Percentiles rank a stretch among this genome's conserved stretches.
Conservation (phyloP, 768 basidiomycete genomes). For the Pisolithus orientalis region DNA sequence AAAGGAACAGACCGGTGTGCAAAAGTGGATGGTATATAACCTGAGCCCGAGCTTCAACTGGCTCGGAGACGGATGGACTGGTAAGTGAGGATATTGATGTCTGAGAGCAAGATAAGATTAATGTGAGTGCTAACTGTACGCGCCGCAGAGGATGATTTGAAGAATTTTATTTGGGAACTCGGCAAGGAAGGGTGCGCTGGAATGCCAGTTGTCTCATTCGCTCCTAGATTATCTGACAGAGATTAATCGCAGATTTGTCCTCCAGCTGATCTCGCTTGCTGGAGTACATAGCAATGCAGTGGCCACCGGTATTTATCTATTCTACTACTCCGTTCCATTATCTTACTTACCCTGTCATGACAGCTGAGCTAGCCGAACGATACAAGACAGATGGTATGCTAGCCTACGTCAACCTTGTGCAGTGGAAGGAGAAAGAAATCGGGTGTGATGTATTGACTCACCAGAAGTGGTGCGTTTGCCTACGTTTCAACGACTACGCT, state of each 20-base stretch:
- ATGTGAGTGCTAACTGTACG: neutral
- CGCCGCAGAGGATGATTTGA: conserved; percentile 57
- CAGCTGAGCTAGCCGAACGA: conserved; percentile 71
- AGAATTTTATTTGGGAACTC: conserved; percentile 85
- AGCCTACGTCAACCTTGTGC: conserved; percentile 85
- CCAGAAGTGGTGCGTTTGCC: conserved; percentile 72
- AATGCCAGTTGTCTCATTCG: neutral
- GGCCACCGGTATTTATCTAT: conserved; percentile 49
- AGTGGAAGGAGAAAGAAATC: conserved; percentile 82
- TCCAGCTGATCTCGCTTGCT: conserved; percentile 85
- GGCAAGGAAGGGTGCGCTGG: conserved; percentile 71
- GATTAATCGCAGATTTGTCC: conserved; percentile 57
- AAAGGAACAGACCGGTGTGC: conserved; percentile 53
- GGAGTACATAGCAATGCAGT: conserved; percentile 85
- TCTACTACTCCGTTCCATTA: neutral
- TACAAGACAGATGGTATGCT: conserved; percentile 90
- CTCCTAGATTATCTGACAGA: neutral
- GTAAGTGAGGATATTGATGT: conserved; percentile 24
- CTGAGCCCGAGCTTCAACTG: conserved; percentile 94
- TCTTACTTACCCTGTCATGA: neutral
- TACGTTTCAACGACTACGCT: neutral
- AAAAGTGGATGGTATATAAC: conserved; percentile 86
- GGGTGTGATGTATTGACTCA: conserved; percentile 89
- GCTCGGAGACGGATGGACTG: conserved; percentile 74
- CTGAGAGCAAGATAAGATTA: neutral